phyloP scores from a whole-genome alignment of 2,329 filamentous ascomycete genomes.

The Pyricularia grisea region DNA sequence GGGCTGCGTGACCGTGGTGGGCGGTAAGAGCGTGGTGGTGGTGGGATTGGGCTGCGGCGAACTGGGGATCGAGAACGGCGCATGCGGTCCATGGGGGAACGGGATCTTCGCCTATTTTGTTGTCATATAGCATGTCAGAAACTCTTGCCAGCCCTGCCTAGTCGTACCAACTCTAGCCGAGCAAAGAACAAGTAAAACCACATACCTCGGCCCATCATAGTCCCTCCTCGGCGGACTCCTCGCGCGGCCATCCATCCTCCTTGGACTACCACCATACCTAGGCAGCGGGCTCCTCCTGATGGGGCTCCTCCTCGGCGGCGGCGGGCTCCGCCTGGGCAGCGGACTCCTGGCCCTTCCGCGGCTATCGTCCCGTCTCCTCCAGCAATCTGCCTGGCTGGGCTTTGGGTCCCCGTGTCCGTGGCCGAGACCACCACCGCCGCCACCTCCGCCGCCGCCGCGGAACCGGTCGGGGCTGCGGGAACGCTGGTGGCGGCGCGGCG shows the following conservation, averaged over 20 bases:
- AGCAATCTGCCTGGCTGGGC: slow-evolving; percentile 19
- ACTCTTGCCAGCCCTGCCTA: background rate
- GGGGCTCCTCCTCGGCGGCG: slow-evolving; percentile 22
- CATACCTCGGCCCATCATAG: slow-evolving; percentile 16
- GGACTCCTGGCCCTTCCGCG: slow-evolving; percentile 27
- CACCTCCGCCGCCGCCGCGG: slow-evolving; percentile 21
- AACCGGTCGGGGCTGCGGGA: slow-evolving; percentile 32
- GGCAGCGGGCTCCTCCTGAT: slow-evolving; percentile 22
- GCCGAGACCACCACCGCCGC: background rate
- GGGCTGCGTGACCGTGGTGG: slow-evolving; percentile 40
- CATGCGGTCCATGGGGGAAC: slow-evolving; percentile 42
- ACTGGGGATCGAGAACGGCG: slow-evolving; percentile 25
- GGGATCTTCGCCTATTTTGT: slow-evolving; percentile 37
- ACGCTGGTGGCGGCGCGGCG: slow-evolving; percentile 22
- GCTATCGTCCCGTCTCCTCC: slow-evolving; percentile 26
- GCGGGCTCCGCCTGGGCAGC: slow-evolving; percentile 15
- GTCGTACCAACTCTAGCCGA: background rate
- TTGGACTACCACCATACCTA: slow-evolving; percentile 30
- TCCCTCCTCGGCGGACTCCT: slow-evolving; percentile 28
- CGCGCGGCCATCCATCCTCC: slow-evolving; percentile 21
- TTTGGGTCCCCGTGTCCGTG: background rate
- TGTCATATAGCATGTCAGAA: background rate
- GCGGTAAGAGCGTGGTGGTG: slow-evolving; percentile 34
- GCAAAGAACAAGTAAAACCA: background rate
- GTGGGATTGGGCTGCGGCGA: slow-evolving; percentile 26